Evolutionary conservation across 495 filamentous ascomycete genomes (phyloP), one percentile per base, ranked within the genome.

Genomic region (Jackrogersella multiformis): DNA sequence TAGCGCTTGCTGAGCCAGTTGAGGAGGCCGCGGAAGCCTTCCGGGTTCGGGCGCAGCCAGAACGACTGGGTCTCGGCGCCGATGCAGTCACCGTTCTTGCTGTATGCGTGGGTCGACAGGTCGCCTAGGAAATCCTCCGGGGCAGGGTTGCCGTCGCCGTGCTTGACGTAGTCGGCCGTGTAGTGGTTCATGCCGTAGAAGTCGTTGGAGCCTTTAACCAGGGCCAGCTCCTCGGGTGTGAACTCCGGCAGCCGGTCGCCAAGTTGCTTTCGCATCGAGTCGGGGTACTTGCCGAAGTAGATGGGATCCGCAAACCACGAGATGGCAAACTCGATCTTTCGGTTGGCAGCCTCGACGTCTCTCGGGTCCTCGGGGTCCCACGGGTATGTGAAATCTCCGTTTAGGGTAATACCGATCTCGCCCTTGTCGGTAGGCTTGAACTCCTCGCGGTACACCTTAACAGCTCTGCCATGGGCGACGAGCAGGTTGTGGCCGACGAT

Each of bases 151-250:
- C 81, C 78, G 9, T 80, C 80, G 75, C 87, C 86, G 78, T 91
- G 88, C 73, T 87, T 88, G 79, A 93, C 88, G 80, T 89, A 93
- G 83, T 92, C 90, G 70, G 89, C 88, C 56, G 90, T 92, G 82
- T 93, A 92, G 80, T 92, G 89, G 81, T 92, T 92, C 89, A 92
- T 91, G 65, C 90, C 89, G 77, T 92, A 92, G 75, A 92, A 92
- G 78, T 92, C 89, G 73, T 92, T 92, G 74, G 87, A 90, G 38
- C 89, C 90, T 52, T 89, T 82, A 41, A 92, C 86, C 6, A 92
- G 81, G 2, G 85, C 86, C 6, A 83, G 72, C 66, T 92, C 90
- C 65, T 91, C 87, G 20, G 80, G 62, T 0, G 87, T 88, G 76
- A 87, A 91, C 15, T 80, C 79, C 12, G 89, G 90, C 49, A 93